phyloP scores from a whole-genome alignment of 306 rosid species.

The Trifolium pratense region DNA sequence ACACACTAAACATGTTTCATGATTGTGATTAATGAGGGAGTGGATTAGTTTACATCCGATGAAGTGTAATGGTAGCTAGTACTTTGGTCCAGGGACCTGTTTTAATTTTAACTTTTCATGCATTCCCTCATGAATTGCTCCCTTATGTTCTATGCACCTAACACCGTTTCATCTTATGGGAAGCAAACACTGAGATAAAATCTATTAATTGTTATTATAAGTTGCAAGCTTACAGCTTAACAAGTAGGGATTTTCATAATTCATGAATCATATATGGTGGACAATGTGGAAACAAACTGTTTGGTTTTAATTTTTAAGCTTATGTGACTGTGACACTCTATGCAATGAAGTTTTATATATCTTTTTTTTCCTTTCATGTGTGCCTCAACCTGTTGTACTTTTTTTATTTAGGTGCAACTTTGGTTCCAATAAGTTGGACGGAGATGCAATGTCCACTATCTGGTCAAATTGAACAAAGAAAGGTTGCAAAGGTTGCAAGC shows the following conservation, averaged over 20 bases:
- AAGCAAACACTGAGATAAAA: not conserved
- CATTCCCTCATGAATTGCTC: slow-evolving; percentile 7
- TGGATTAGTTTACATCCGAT: not conserved
- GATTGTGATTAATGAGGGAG: not conserved
- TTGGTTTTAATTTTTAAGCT: slow-evolving; percentile 24
- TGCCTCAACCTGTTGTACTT: slow-evolving; percentile 38
- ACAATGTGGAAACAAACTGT: slow-evolving; percentile 5
- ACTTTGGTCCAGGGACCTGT: not conserved
- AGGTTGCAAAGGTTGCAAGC: slow-evolving; percentile 82
- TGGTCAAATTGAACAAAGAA: slow-evolving; percentile 85
- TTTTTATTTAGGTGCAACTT: slow-evolving; percentile 62
- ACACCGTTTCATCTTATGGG: slow-evolving; percentile 7
- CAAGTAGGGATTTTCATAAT: slow-evolving; percentile 6
- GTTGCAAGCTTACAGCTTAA: slow-evolving; percentile 26
- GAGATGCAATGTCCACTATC: slow-evolving; percentile 91
- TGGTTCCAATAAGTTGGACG: slow-evolving; percentile 93
- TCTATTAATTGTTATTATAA: slow-evolving; percentile 22
- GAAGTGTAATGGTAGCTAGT: not conserved
- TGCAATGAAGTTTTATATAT: slow-evolving; percentile 1
- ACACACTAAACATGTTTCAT: no score
- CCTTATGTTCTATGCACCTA: slow-evolving; percentile 4
- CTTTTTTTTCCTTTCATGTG: slow-evolving; percentile 4
- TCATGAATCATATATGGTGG: not conserved
- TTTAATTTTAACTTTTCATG: slow-evolving; percentile 11
- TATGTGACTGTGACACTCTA: not conserved